A percentile compares a stretch with the other conserved stretches of the same genome.
Conservation (phyloP, 208 protist species). For the Trypanosoma conorhini region DNA sequence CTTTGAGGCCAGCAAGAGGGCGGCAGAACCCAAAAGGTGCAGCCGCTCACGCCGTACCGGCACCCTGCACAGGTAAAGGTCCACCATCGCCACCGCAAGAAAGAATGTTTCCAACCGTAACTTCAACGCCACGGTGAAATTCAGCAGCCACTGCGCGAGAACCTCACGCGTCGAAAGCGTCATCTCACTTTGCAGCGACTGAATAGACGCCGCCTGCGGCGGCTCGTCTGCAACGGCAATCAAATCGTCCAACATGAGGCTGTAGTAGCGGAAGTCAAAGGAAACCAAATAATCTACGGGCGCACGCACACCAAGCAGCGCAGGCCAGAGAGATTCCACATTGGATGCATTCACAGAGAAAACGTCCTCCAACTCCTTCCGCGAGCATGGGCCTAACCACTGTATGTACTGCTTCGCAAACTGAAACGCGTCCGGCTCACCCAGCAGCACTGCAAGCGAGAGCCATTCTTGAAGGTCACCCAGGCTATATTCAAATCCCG, state of each 20-base stretch:
- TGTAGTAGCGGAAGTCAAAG: constrained; percentile 51
- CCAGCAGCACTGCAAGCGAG: constrained; percentile 42
- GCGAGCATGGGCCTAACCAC: constrained; percentile 36
- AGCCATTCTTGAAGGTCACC: constrained; percentile 67
- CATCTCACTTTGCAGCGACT: constrained; percentile 21
- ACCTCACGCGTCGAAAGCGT: constrained; percentile 24
- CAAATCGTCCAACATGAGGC: constrained; percentile 52
- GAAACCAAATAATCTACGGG: constrained; percentile 24
- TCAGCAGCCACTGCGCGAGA: constrained; percentile 38
- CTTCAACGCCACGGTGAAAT: constrained; percentile 26
- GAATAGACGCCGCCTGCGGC: constrained; percentile 11
- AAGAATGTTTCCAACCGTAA: constrained; percentile 78
- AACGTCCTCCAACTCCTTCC: constrained; percentile 33
- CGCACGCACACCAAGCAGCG: constrained; percentile 33
- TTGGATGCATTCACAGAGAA: constrained; percentile 8
- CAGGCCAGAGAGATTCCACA: constrained; percentile 24
- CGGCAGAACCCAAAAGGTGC: constrained; percentile 76
- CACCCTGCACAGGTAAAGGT: constrained; percentile 78
- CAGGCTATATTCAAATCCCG: constrained; percentile 43
- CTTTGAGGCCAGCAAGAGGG: constrained; percentile 97
- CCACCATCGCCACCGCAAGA: constrained; percentile 67
- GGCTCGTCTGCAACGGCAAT: constrained; percentile 63
- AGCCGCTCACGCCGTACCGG: constrained; percentile 49
- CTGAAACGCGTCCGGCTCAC: constrained; percentile 33
- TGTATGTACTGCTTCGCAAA: constrained; percentile 35